Conservation (phyloP, 2,329 filamentous ascomycete species). For the Claviceps paspali region DNA sequence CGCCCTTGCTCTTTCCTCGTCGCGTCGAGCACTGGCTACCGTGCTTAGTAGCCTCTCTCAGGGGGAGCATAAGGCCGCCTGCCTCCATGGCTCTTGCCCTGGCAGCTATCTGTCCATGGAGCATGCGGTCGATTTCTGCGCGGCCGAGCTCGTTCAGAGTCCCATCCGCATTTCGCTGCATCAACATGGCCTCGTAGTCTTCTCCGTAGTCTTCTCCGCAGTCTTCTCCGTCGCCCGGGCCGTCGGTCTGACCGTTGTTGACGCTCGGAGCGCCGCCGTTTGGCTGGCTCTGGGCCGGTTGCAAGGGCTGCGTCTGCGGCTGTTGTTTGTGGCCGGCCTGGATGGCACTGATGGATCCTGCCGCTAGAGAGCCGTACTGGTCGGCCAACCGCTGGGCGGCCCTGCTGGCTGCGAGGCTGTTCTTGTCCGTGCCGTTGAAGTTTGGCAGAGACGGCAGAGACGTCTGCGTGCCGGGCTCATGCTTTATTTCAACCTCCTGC, state of each 20-base stretch:
- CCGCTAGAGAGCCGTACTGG: constrained; percentile 48
- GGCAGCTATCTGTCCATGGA: constrained; percentile 52
- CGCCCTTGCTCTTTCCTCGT: too few species aligned
- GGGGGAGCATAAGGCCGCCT: constrained; percentile 59
- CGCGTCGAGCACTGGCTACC: constrained; percentile 7
- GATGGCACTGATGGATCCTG: constrained; percentile 50
- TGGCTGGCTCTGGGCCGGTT: constrained; percentile 14
- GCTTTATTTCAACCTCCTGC: constrained; percentile 30
- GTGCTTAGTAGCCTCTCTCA: constrained; percentile 37
- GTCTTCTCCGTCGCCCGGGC: constrained; percentile 42
- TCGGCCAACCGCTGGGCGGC: constrained; percentile 41
- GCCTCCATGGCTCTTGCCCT: constrained; percentile 56
- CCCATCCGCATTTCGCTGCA: constrained; percentile 38
- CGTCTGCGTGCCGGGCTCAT: constrained; percentile 25
- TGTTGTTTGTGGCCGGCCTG: constrained; percentile 25
- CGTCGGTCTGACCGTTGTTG: constrained; percentile 53
- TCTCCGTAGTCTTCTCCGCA: too few species aligned
- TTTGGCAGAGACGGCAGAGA: constrained; percentile 17
- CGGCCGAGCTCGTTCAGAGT: constrained; percentile 40
- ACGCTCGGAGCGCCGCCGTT: constrained; percentile 9
- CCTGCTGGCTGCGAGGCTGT: constrained; percentile 33
- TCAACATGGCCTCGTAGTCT: constrained; percentile 43
- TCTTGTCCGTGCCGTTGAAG: constrained; percentile 20
- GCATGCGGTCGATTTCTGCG: constrained; percentile 50
- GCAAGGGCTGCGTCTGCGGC: too few species aligned